A percentile compares a stretch with the other conserved stretches of the same genome.
These are phyloP conservation scores for Myxozyma monticola DNA, from an alignment of 805 yeast species.

Conservation along the genomic window DNA sequence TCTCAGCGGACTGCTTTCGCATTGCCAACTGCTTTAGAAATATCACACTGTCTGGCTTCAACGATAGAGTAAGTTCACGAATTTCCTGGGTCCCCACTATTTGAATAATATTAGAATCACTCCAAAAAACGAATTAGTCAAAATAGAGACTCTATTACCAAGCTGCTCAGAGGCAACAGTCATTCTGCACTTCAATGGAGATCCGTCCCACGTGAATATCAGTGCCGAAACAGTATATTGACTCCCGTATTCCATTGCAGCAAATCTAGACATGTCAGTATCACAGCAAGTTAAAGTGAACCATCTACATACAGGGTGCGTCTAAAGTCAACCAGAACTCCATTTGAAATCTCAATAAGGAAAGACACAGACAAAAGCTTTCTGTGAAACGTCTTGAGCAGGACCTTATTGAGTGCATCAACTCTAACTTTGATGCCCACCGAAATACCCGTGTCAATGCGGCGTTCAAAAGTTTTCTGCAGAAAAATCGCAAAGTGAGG, in stretches of 20 bases:
- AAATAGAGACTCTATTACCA: neutral
- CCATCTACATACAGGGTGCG: slow-evolving; percentile 36
- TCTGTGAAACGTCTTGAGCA: slow-evolving; percentile 31
- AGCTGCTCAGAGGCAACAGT: slow-evolving; percentile 21
- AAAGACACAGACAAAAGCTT: slow-evolving; percentile 40
- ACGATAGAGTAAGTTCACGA: neutral
- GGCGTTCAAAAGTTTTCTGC: slow-evolving; percentile 10
- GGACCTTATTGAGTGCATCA: slow-evolving; percentile 26
- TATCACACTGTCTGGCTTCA: slow-evolving; percentile 9
- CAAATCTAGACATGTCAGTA: slow-evolving; percentile 3
- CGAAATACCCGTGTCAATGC: slow-evolving; percentile 22
- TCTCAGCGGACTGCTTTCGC: neutral
- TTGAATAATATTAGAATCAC: neutral
- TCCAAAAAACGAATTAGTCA: neutral
- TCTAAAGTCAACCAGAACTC: slow-evolving; percentile 48
- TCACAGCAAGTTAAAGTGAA: neutral
- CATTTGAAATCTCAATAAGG: slow-evolving; percentile 38
- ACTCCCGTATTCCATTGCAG: slow-evolving; percentile 4
- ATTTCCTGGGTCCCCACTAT: slow-evolving; percentile 12
- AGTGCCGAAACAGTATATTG: neutral
- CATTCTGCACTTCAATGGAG: slow-evolving; percentile 1
- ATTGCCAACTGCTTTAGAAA: slow-evolving; percentile 3
- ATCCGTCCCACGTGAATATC: slow-evolving; percentile 1
- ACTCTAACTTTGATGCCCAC: slow-evolving; percentile 33
- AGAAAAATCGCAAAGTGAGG: slow-evolving; percentile 42